A percentile compares a stretch with the other conserved stretches of the same genome.
These are phyloP conservation scores for Aureobasidium mangrovei DNA, from an alignment of 2,329 filamentous ascomycete species.

Conservation along the genomic window DNA sequence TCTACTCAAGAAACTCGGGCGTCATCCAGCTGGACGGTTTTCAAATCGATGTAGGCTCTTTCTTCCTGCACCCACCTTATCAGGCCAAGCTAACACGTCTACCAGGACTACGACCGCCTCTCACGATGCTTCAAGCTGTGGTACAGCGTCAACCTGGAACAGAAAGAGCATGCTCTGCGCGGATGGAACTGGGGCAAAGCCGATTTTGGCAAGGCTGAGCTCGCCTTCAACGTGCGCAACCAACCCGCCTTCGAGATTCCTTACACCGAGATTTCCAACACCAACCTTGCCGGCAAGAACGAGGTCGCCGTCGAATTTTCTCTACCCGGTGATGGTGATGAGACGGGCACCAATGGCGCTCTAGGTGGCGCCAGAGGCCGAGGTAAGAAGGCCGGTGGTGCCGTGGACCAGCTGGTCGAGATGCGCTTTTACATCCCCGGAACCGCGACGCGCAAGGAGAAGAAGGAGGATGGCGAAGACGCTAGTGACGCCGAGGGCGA, in stretches of 20 bases:
- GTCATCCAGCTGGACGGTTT: slow-evolving; percentile 94
- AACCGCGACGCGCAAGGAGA: slow-evolving; percentile 63
- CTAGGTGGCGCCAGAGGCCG: slow-evolving; percentile 64
- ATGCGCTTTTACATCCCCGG: slow-evolving; percentile 99
- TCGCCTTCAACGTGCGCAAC: slow-evolving; percentile 95
- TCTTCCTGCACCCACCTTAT: too few species aligned
- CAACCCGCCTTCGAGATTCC: slow-evolving; percentile 93
- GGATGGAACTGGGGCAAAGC: slow-evolving; percentile 99
- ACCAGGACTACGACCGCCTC: slow-evolving; percentile 76
- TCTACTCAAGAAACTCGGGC: slow-evolving; percentile 72
- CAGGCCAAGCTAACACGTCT: slow-evolving; percentile 14
- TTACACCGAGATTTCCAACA: slow-evolving; percentile 95
- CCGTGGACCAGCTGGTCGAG: slow-evolving; percentile 87
- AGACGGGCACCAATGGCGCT: slow-evolving; percentile 63
- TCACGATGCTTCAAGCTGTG: slow-evolving; percentile 94
- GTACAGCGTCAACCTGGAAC: slow-evolving; percentile 90
- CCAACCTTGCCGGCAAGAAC: slow-evolving; percentile 93
- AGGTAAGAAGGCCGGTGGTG: slow-evolving; percentile 82
- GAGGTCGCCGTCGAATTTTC: slow-evolving; percentile 95
- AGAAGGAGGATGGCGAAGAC: slow-evolving; percentile 62
- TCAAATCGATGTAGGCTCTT: slow-evolving; percentile 58
- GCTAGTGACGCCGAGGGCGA: slow-evolving; percentile 50
- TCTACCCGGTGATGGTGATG: slow-evolving; percentile 60
- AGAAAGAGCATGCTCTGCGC: slow-evolving; percentile 84
- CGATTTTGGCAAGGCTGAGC: slow-evolving; percentile 89